These are phyloP conservation scores for Chalaropsis thielavioides DNA, from an alignment of 2,329 filamentous ascomycete genomes.

Conservation along the genomic window DNA sequence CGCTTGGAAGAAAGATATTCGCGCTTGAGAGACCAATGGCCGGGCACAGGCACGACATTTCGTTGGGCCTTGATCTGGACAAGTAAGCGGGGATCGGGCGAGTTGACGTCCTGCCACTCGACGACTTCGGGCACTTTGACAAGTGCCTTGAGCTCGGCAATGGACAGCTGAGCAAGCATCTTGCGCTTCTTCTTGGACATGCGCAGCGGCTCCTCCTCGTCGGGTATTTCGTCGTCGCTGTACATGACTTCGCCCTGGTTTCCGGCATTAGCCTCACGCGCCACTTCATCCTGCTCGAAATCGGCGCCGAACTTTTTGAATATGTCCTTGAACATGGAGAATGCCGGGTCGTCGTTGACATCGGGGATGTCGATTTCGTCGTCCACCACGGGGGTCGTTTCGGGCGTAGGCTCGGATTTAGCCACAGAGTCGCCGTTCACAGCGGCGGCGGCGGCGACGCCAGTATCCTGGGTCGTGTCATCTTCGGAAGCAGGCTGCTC, in stretches of 20 bases:
- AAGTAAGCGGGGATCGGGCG: conserved; percentile 72
- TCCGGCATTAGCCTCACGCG: conserved; percentile 49
- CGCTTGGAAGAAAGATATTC: conserved; percentile 96
- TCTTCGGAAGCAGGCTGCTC: not conserved
- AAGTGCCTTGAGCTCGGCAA: conserved; percentile 86
- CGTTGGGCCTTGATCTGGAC: conserved; percentile 91
- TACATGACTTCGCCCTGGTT: conserved; percentile 79
- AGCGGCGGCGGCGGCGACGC: not conserved
- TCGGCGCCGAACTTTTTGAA: conserved; percentile 63
- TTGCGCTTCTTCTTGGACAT: conserved; percentile 93
- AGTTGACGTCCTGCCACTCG: conserved; percentile 92
- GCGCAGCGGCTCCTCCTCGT: conserved; percentile 52
- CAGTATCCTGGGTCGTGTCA: conserved; percentile 14
- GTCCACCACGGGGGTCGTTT: not conserved
- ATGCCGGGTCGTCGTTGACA: conserved; percentile 55
- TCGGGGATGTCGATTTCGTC: conserved; percentile 28
- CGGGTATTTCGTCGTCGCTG: conserved; percentile 71
- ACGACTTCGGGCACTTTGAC: conserved; percentile 87
- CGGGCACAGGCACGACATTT: conserved; percentile 88
- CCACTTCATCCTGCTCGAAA: conserved; percentile 46
- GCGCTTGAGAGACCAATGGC: conserved; percentile 89
- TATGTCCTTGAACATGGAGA: conserved; percentile 69
- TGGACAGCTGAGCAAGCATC: conserved; percentile 77
- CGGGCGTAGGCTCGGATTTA: conserved; percentile 15
- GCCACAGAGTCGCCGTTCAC: not conserved